Conservation (phyloP, 2,329 filamentous ascomycete species). For the Beauveria asiatica region DNA sequence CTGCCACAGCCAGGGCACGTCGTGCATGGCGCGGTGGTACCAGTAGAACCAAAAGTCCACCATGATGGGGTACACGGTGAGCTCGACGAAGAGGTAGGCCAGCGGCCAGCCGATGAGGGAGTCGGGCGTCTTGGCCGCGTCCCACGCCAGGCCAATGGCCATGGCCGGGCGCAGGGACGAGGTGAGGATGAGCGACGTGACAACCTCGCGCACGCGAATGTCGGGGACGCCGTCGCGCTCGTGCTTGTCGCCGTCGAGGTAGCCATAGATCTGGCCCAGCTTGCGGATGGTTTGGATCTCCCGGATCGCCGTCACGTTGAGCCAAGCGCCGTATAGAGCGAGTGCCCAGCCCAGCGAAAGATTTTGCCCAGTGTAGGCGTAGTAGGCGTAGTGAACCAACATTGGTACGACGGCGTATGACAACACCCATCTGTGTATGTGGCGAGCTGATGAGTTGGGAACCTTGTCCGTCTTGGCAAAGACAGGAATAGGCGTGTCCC, state of each 20-base stretch:
- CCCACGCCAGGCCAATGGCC: constrained; percentile 25
- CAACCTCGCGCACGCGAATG: constrained; percentile 25
- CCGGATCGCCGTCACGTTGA: constrained; percentile 32
- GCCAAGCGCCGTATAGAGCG: constrained; percentile 28
- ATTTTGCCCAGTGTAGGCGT: constrained; percentile 22
- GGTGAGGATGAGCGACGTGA: constrained; percentile 24
- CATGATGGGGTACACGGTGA: constrained; percentile 32
- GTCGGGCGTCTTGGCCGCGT: constrained; percentile 10
- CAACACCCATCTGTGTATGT: constrained; percentile 31
- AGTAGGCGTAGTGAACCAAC: constrained; percentile 28
- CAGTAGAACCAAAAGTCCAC: constrained; percentile 38
- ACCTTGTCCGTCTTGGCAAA: constrained; percentile 33
- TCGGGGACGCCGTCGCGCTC: constrained; percentile 34
- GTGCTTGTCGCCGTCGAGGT: constrained; percentile 36
- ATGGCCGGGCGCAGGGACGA: constrained; percentile 25
- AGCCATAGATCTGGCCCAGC: constrained; percentile 30
- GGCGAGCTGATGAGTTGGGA: constrained; percentile 28
- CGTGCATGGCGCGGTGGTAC: constrained; percentile 35
- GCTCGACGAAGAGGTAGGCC: constrained; percentile 29
- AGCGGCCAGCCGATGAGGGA: constrained; percentile 15
- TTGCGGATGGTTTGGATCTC: constrained; percentile 29
- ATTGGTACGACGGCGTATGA: constrained; percentile 29
- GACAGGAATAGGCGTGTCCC: constrained; percentile 26
- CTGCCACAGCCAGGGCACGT: constrained; percentile 30
- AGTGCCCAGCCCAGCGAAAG: constrained; percentile 21